Base-by-base conservation (phyloP, 139 green algal species). In the Chlorella sp. region DNA sequence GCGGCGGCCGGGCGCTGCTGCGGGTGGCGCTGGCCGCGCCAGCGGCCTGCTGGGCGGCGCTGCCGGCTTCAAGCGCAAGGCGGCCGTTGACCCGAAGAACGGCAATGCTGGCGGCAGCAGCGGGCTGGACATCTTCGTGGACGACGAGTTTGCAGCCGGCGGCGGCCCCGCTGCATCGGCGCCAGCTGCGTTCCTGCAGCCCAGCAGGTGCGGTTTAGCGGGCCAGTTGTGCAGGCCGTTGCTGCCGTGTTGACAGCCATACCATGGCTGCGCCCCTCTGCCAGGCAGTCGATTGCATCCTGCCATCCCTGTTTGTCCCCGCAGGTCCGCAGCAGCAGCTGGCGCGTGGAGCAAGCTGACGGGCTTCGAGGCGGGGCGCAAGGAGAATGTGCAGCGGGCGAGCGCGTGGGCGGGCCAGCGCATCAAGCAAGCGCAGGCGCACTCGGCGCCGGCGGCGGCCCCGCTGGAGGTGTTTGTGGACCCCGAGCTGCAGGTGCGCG, bases 41-140 rank as follows among this genome's bases (percentile, higher is more conserved):
- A 67, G 65, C n/a, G 80, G 54, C 13, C 62, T 79, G 36, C 54
- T 82, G 76, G 44, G 51, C 43, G 41, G 40, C 60, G 83, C 40
- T 26, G 48, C 41, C 40, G 67, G 74, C 20, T n/a, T 84, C 28
- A 85, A 81, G 76, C 74, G 84, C 51, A 80, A 80, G 72, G 58
- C 72, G 7, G 72, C 81, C 56, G 84, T 24, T 73, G 60, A 81
- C 78, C 73, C 82, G 84, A 46, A 81, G 58, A 83, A 73, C 51
- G 51, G 51, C 51, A 60, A 60, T 60, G 51, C 51, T 40, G 72
- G 4, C 6, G 30, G 26, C 3, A 32, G 64, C 80, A 24, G 72
- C 34, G 88, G 88, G 28, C 81, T 96, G 16, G 91, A 93, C 32
- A 88, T 97, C 22, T 96, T 91, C 87, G 89, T 93, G 40, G 94